phyloP scores from a whole-genome alignment of 495 filamentous ascomycete species.

The Penicillium lagena region DNA sequence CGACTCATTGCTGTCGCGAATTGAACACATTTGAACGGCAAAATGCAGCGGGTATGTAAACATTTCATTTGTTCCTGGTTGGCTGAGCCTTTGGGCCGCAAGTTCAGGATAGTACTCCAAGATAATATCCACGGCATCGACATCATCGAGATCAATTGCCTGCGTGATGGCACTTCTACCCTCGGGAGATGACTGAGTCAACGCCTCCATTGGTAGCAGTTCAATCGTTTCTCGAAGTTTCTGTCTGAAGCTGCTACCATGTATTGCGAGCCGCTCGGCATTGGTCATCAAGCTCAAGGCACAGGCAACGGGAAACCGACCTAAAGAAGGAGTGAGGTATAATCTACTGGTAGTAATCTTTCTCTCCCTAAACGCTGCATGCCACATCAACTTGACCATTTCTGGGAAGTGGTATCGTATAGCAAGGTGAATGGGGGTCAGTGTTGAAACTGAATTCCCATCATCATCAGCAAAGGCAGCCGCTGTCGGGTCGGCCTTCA shows the following conservation, averaged over 20 bases:
- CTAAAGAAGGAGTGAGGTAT: background rate
- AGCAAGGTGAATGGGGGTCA: constrained; percentile 22
- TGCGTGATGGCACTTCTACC: constrained; percentile 16
- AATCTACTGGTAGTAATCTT: background rate
- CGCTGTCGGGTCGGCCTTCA: background rate
- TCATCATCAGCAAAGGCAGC: background rate
- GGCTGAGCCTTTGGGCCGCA: constrained; percentile 1
- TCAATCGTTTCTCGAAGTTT: constrained; percentile 2
- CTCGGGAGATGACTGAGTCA: constrained; percentile 7
- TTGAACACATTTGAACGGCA: constrained; percentile 13
- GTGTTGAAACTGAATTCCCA: constrained; percentile 2
- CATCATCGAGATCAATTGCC: constrained; percentile 19
- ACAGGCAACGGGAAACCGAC: constrained; percentile 7
- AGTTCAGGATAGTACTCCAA: constrained; percentile 4
- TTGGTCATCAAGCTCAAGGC: constrained; percentile 11
- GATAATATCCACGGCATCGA: constrained; percentile 7
- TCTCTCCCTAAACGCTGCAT: constrained; percentile 1
- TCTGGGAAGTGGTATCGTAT: constrained; percentile 16
- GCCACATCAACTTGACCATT: constrained; percentile 10
- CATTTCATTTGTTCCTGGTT: constrained; percentile 3
- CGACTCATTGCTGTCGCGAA: constrained; percentile 12
- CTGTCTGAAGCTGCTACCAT: constrained; percentile 3
- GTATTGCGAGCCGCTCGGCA: constrained; percentile 15
- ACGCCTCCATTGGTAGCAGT: background rate
- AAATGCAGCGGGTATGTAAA: constrained; percentile 17